phyloP scores from a whole-genome alignment of 257 asterid genomes.

The Nicotiana tabacum region DNA sequence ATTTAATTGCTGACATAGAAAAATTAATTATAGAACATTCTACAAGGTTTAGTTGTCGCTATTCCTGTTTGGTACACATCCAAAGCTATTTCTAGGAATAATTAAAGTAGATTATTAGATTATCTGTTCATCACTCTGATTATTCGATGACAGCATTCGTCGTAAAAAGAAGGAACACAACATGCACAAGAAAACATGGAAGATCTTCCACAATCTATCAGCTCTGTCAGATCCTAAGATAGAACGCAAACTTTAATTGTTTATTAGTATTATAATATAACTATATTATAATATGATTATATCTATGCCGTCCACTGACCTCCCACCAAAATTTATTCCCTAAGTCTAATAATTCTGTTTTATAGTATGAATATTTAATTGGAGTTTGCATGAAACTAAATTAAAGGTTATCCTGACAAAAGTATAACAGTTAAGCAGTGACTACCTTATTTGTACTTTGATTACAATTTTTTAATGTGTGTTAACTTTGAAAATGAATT shows the following conservation, averaged over 20 bases:
- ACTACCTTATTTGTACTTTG: slow-evolving; percentile 10
- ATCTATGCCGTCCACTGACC: slow-evolving; percentile 19
- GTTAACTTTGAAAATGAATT: not conserved
- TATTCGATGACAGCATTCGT: slow-evolving; percentile 18
- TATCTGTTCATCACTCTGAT: not conserved
- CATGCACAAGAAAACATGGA: slow-evolving; percentile 32
- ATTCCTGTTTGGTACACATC: slow-evolving; percentile 13
- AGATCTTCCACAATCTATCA: slow-evolving; percentile 34
- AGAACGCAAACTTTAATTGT: slow-evolving; percentile 14
- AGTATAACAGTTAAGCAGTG: not conserved
- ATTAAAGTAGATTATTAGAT: slow-evolving; percentile 2
- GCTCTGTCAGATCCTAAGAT: not conserved
- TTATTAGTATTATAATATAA: not conserved
- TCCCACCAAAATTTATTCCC: slow-evolving; percentile 16
- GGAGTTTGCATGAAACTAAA: slow-evolving; percentile 9
- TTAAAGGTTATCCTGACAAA: slow-evolving; percentile 13
- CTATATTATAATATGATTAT: not conserved
- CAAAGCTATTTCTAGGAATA: not conserved
- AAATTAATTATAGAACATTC: slow-evolving; percentile 23
- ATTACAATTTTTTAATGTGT: not conserved
- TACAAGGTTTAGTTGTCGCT: slow-evolving; percentile 26
- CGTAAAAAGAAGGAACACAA: slow-evolving; percentile 25
- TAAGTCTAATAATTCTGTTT: slow-evolving; percentile 1
- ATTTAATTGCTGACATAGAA: slow-evolving; percentile 7
- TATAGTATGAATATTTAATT: not conserved